Percentiles rank a stretch among this genome's conserved stretches.
These are phyloP conservation scores for Fusarium protoensiforme DNA, from an alignment of 2,329 filamentous ascomycete genomes.

Conservation along the genomic window DNA sequence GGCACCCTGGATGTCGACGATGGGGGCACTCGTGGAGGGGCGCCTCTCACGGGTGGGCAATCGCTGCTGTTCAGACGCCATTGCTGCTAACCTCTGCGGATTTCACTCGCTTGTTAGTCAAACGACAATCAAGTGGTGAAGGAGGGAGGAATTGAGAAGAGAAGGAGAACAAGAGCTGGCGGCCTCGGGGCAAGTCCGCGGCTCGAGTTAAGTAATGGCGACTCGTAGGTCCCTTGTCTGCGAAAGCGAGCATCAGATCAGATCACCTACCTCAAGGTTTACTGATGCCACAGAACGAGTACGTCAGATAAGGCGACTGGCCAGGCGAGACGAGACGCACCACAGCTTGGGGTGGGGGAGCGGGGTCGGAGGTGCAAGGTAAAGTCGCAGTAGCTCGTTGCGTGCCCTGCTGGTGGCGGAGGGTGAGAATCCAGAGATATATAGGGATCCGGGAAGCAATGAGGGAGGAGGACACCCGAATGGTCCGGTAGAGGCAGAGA, in stretches of 20 bases:
- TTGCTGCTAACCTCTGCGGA: conserved; percentile 30
- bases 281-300: conserved; percentile 36
- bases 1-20: conserved; percentile 86
- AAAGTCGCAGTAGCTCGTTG: conserved; percentile 38
- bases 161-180: conserved; percentile 17
- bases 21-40: conserved; percentile 83
- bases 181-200: conserved; percentile 8
- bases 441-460: conserved; percentile 1
- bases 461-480: neutral
- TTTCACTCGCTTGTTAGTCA: conserved; percentile 28
- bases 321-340: conserved; percentile 35
- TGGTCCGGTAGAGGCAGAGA: neutral
- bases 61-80: conserved; percentile 50
- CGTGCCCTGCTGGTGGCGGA: conserved; percentile 23
- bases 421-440: conserved; percentile 17
- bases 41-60: conserved; percentile 76
- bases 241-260: conserved; percentile 42
- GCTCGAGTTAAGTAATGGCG: conserved; percentile 35
- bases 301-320: conserved; percentile 44
- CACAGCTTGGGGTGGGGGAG: conserved; percentile 41
- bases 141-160: conserved; percentile 5
- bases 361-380: conserved; percentile 41
- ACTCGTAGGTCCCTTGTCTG: conserved; percentile 20
- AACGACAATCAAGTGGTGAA: conserved; percentile 6
- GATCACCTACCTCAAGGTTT: conserved; percentile 42